Conservation (phyloP, 768 basidiomycete genomes). For the Auriscalpium vulgare region DNA sequence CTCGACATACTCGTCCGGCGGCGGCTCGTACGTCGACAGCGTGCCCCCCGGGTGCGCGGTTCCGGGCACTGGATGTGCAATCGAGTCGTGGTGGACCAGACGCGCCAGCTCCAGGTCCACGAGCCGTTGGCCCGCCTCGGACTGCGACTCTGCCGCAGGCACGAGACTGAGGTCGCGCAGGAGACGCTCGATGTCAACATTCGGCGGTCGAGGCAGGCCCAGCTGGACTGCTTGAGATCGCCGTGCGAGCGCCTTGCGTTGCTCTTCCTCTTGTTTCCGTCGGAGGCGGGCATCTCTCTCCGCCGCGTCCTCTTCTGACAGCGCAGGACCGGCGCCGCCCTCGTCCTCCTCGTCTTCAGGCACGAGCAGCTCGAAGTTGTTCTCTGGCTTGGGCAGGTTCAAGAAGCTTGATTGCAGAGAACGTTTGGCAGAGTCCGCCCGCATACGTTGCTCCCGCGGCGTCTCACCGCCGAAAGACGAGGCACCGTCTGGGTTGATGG, state of each 20-base stretch:
- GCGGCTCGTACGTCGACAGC: slow-evolving; percentile 58
- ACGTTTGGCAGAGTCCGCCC: slow-evolving; percentile 56
- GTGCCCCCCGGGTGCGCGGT: slow-evolving; percentile 70
- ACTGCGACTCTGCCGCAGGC: slow-evolving; percentile 20
- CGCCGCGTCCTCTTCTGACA: slow-evolving; percentile 82
- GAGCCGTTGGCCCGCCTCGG: slow-evolving; percentile 42
- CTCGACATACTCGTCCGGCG: slow-evolving; percentile 69
- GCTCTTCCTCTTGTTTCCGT: slow-evolving; percentile 65
- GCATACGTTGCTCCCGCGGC: slow-evolving; percentile 68
- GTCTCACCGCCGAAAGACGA: slow-evolving; percentile 52
- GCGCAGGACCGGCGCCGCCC: slow-evolving; percentile 25
- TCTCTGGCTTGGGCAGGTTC: slow-evolving; percentile 85
- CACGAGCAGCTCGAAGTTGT: slow-evolving; percentile 92
- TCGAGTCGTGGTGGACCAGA: slow-evolving; percentile 81
- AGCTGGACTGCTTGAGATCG: slow-evolving; percentile 76
- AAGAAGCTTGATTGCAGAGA: slow-evolving; percentile 76
- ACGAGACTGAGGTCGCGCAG: slow-evolving; percentile 49
- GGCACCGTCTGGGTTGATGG: slow-evolving; percentile 72
- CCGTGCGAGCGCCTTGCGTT: slow-evolving; percentile 70
- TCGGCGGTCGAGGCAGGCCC: slow-evolving; percentile 77
- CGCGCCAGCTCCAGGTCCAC: slow-evolving; percentile 72
- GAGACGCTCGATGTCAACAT: slow-evolving; percentile 64
- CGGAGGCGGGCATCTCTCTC: slow-evolving; percentile 77
- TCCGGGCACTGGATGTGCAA: slow-evolving; percentile 83
- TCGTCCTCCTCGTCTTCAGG: slow-evolving; percentile 76